phyloP scores from a whole-genome alignment of 2,329 filamentous ascomycete species.

The Cladosporium sphaerospermum region DNA sequence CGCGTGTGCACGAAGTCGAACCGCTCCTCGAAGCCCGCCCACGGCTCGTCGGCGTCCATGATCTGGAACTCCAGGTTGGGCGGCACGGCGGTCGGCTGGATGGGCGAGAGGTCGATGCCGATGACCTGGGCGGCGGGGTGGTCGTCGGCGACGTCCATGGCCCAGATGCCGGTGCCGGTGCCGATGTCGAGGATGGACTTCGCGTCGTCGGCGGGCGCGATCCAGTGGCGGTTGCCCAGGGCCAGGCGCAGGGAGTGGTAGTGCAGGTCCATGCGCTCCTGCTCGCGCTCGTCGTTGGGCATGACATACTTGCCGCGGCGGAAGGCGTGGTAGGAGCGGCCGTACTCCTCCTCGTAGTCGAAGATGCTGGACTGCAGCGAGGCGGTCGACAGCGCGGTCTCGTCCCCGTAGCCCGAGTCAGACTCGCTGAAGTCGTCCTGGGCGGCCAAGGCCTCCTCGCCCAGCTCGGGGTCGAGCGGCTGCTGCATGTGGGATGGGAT shows the following conservation, averaged over 20 bases:
- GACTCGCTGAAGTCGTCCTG: slow-evolving; percentile 8
- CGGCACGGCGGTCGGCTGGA: slow-evolving; percentile 24
- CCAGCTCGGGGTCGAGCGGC: slow-evolving; percentile 1
- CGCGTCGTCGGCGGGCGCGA: slow-evolving; percentile 14
- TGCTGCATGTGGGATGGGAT: neutral
- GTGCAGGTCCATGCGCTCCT: slow-evolving; percentile 21
- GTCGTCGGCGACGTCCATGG: slow-evolving; percentile 30
- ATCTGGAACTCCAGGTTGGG: slow-evolving; percentile 23
- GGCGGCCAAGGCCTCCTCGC: slow-evolving; percentile 7
- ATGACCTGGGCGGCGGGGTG: slow-evolving; percentile 19
- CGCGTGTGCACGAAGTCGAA: slow-evolving; percentile 29
- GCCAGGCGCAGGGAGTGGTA: slow-evolving; percentile 17
- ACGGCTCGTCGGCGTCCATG: slow-evolving; percentile 20
- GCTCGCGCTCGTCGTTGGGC: slow-evolving; percentile 24
- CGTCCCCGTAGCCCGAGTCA: slow-evolving; percentile 17
- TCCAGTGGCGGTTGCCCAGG: slow-evolving; percentile 14
- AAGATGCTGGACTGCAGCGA: slow-evolving; percentile 18
- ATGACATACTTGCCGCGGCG: slow-evolving; percentile 15
- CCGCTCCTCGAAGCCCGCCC: slow-evolving; percentile 16
- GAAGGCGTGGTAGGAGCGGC: slow-evolving; percentile 21
- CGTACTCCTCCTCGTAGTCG: slow-evolving; percentile 21
- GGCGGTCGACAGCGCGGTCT: slow-evolving; percentile 14
- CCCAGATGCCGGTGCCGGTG: slow-evolving; percentile 26
- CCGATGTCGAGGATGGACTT: slow-evolving; percentile 16
- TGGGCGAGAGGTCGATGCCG: slow-evolving; percentile 23